Evolutionary conservation across 1,284 basidiomycete genomes (phyloP).

Genomic region (Psilocybe mexicana): DNA sequence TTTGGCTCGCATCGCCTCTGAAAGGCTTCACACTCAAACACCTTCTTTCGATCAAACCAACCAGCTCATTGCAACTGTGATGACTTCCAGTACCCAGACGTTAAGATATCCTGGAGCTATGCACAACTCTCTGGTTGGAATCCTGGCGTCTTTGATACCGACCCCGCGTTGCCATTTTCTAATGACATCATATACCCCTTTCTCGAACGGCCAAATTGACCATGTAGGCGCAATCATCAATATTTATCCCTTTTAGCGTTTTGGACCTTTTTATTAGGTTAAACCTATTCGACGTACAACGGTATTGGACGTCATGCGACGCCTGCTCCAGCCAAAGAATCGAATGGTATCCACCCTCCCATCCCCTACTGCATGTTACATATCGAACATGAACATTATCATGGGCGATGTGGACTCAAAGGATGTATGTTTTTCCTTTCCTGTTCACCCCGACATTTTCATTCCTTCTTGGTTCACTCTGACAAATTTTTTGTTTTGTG

Average conservation of each 20-base stretch:
- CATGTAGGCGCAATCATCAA: constrained; percentile 54
- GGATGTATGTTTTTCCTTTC: constrained; percentile 60
- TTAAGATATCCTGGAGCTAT: constrained; percentile 98
- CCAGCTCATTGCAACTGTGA: constrained; percentile 90
- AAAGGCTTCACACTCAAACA: constrained; percentile 88
- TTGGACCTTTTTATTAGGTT: constrained; percentile 47
- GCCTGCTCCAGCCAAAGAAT: constrained; percentile 97
- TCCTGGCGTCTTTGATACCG: constrained; percentile 96
- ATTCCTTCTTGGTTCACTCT: not conserved
- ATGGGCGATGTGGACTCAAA: constrained; percentile 98
- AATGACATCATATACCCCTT: constrained; percentile 99
- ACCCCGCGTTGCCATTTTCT: constrained; percentile 98
- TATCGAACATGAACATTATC: constrained; percentile 98
- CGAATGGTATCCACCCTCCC: constrained; percentile 96
- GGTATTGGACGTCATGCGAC: constrained; percentile 97
- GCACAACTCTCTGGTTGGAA: constrained; percentile 99
- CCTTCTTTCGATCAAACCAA: constrained; percentile 95
- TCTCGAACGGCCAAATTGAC: constrained; percentile 94
- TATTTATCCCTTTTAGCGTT: not conserved
- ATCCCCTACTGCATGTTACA: constrained; percentile 92
- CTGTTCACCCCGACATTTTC: not conserved
- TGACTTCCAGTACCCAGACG: constrained; percentile 97
- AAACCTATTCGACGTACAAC: constrained; percentile 94
- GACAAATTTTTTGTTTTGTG: not conserved
- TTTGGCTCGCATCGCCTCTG: constrained; percentile 87